These are phyloP conservation scores for Takashimella tepidaria DNA, from an alignment of 1,284 basidiomycete species.

Conservation along the genomic window DNA sequence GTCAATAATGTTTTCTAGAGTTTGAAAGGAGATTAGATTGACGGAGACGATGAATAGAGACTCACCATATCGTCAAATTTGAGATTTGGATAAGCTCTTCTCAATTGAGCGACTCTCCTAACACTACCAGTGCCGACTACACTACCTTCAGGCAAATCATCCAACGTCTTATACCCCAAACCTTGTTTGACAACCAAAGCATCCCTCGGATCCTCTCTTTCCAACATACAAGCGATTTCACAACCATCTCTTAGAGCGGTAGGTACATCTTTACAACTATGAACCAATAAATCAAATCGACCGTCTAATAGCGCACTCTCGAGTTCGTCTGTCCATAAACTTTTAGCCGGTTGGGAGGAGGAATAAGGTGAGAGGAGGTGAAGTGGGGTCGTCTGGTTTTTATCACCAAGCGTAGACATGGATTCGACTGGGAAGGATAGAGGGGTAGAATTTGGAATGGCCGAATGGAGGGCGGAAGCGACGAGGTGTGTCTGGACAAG, in stretches of 20 bases:
- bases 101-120: constrained; percentile 83
- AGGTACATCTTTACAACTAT: constrained; percentile 91
- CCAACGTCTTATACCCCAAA: constrained; percentile 65
- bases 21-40: background rate
- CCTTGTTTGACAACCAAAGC: constrained; percentile 81
- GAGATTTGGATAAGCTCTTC: constrained; percentile 70
- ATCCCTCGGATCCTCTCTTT: constrained; percentile 86
- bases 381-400: constrained; percentile 66
- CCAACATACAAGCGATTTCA: constrained; percentile 75
- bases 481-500: constrained; percentile 79
- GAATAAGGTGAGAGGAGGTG: constrained; percentile 49
- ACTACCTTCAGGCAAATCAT: constrained; percentile 80
- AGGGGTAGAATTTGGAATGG: constrained; percentile 44
- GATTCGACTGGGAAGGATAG: constrained; percentile 57
- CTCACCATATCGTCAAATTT: constrained; percentile 85
- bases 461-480: constrained; percentile 55
- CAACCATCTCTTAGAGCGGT: constrained; percentile 80
- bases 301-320: constrained; percentile 72
- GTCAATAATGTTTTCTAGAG: background rate
- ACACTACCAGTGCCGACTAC: constrained; percentile 94
- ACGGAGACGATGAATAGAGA: constrained; percentile 20
- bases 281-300: constrained; percentile 86
- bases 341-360: constrained; percentile 57
- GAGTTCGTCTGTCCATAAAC: constrained; percentile 92
- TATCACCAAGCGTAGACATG: constrained; percentile 88